These are phyloP conservation scores for Russula dissimulans DNA, from an alignment of 768 basidiomycete species.

Conservation along the genomic window DNA sequence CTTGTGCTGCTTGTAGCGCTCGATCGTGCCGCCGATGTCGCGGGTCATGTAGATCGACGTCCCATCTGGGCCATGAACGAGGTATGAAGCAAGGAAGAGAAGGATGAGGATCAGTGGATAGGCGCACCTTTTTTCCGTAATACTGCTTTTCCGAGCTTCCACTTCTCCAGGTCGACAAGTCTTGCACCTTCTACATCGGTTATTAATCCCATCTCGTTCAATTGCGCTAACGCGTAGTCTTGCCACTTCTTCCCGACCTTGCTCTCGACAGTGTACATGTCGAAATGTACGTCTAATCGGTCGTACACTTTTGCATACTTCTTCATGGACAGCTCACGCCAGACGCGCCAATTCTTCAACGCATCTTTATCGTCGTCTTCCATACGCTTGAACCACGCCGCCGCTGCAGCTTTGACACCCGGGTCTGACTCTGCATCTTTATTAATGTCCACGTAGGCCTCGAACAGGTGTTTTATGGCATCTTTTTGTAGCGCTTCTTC, in stretches of 20 bases:
- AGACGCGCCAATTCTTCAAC: conserved; percentile 81
- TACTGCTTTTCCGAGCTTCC: conserved; percentile 87
- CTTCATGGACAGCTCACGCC: conserved; percentile 84
- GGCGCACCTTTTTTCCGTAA: conserved; percentile 71
- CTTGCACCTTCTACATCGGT: conserved; percentile 74
- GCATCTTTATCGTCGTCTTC: conserved; percentile 84
- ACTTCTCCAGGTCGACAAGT: conserved; percentile 78
- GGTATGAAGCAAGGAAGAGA: background rate
- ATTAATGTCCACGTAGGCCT: conserved; percentile 93
- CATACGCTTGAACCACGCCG: conserved; percentile 89
- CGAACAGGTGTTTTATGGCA: conserved; percentile 89
- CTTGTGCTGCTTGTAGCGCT: conserved; percentile 86
- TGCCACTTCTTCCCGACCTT: conserved; percentile 65
- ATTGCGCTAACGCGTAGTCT: conserved; percentile 55
- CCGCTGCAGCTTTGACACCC: conserved; percentile 64
- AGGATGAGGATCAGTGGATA: background rate
- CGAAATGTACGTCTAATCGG: conserved; percentile 82
- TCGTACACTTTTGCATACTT: conserved; percentile 87
- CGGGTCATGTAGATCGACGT: conserved; percentile 92
- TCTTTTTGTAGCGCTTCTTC: conserved; percentile 75
- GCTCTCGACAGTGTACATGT: conserved; percentile 89
- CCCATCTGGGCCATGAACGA: conserved; percentile 47
- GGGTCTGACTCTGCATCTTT: conserved; percentile 69
- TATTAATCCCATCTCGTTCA: conserved; percentile 67
- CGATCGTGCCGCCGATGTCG: conserved; percentile 88